Conservation (phyloP, 1,284 basidiomycete genomes). For the Leccinum huronense region DNA sequence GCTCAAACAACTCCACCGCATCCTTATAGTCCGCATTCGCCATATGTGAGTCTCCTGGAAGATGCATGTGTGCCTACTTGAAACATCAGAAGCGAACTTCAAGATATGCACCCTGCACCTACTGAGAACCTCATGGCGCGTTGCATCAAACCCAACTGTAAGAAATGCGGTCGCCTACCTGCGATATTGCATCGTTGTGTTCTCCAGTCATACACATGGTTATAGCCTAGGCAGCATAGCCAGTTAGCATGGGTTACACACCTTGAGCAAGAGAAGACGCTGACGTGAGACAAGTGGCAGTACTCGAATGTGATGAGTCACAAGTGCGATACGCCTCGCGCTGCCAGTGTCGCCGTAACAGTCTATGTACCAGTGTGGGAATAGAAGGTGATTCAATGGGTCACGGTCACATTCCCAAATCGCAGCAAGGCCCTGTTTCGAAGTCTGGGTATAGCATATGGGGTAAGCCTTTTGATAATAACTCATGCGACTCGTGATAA, state of each 20-base stretch:
- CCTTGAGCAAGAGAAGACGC: slow-evolving; percentile 1
- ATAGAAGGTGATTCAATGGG: too few species aligned
- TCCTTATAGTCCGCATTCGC: background rate
- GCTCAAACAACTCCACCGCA: background rate
- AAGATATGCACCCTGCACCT: background rate
- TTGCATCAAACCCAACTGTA: background rate
- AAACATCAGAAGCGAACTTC: background rate
- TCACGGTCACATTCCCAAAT: too few species aligned
- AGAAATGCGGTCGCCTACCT: background rate
- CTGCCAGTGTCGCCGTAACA: too few species aligned
- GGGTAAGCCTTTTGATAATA: too few species aligned
- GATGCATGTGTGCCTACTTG: slow-evolving; percentile 3
- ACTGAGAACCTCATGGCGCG: background rate
- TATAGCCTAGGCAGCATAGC: background rate
- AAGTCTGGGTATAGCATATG: too few species aligned
- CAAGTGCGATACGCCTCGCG: background rate
- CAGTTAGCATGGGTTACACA: background rate
- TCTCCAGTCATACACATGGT: slow-evolving; percentile 1
- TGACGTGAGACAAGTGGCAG: background rate
- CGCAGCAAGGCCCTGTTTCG: too few species aligned
- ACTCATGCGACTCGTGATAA: too few species aligned
- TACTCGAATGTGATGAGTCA: background rate
- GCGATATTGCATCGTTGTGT: background rate
- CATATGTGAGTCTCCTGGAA: background rate
- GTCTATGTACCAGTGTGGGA: too few species aligned